Percentiles rank a stretch among this genome's conserved stretches.
phyloP scores from a whole-genome alignment of 1,139 yeast species.

The Sugiyamaella xylanicola region DNA sequence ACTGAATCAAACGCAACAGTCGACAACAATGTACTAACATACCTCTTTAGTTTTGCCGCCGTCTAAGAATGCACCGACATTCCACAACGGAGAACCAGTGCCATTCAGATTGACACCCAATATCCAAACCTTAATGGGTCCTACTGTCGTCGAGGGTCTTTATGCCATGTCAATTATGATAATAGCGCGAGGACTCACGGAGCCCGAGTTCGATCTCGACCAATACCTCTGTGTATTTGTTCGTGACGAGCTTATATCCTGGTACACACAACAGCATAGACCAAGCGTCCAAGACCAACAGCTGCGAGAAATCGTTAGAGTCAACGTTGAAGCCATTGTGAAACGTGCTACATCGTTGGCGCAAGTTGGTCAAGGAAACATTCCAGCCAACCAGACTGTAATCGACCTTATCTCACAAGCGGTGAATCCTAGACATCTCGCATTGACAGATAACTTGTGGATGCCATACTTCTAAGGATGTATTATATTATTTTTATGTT shows the following conservation, averaged over 20 bases:
- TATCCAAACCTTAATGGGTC: slow-evolving; percentile 90
- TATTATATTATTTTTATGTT: slow-evolving; percentile 5
- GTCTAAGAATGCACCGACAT: slow-evolving; percentile 76
- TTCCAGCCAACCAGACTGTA: slow-evolving; percentile 90
- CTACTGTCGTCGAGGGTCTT: slow-evolving; percentile 87
- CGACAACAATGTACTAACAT: too few species aligned
- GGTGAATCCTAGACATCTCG: slow-evolving; percentile 91
- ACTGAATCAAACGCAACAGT: too few species aligned
- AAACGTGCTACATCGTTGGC: slow-evolving; percentile 67
- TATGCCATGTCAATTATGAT: slow-evolving; percentile 82
- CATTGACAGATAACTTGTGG: slow-evolving; percentile 91
- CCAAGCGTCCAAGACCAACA: slow-evolving; percentile 74
- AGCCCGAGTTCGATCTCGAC: slow-evolving; percentile 76
- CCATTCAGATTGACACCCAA: slow-evolving; percentile 97
- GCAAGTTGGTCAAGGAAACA: slow-evolving; percentile 70
- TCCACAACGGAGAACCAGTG: slow-evolving; percentile 91
- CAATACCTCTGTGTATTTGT: slow-evolving; percentile 89
- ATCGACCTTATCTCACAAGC: slow-evolving; percentile 93
- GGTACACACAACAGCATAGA: slow-evolving; percentile 80
- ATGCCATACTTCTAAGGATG: slow-evolving; percentile 78
- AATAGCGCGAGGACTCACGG: slow-evolving; percentile 85
- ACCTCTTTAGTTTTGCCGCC: slow-evolving; percentile 42
- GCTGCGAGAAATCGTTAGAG: slow-evolving; percentile 80
- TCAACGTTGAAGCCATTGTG: slow-evolving; percentile 83
- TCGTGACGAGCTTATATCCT: slow-evolving; percentile 89